Evolutionary conservation across 2,329 filamentous ascomycete species (phyloP).

Genomic region (Penicillium brevicompactum): DNA sequence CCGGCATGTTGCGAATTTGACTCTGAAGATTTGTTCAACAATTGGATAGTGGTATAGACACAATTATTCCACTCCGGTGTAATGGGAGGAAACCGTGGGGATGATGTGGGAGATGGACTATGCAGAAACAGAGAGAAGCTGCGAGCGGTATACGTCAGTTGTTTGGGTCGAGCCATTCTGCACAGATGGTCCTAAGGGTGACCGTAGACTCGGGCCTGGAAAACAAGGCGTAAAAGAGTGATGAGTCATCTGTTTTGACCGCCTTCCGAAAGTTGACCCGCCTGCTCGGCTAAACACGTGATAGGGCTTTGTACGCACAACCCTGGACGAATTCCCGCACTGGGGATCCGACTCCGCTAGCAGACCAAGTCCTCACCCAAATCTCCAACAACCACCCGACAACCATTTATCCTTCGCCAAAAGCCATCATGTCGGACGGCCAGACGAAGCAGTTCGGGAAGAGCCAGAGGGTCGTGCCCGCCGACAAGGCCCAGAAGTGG

Average conservation of each 20-base stretch:
- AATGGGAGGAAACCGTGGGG: conserved; percentile 6
- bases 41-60: neutral
- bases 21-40: neutral
- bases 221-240: conserved; percentile 11
- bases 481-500: conserved; percentile 97
- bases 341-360: conserved; percentile 38
- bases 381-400: conserved; percentile 47
- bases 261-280: conserved; percentile 2
- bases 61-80: conserved; percentile 11
- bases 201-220: conserved; percentile 15
- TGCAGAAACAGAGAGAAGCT: conserved; percentile 23
- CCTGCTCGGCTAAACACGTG: conserved; percentile 23
- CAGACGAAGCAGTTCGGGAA: conserved; percentile 96
- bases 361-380: conserved; percentile 42
- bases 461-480: conserved; percentile 86
- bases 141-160: conserved; percentile 32
- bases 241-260: neutral
- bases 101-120: conserved; percentile 12
- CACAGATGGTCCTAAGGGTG: conserved; percentile 9
- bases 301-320: conserved; percentile 44
- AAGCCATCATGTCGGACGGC: conserved; percentile 59
- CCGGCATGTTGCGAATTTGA: conserved; percentile 65
- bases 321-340: conserved; percentile 44
- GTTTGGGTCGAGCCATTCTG: conserved; percentile 25
- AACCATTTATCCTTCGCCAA: conserved; percentile 46